Percentiles rank a stretch among this genome's conserved stretches.
Conservation (phyloP, 768 basidiomycete species). For the Calocera cornea region DNA sequence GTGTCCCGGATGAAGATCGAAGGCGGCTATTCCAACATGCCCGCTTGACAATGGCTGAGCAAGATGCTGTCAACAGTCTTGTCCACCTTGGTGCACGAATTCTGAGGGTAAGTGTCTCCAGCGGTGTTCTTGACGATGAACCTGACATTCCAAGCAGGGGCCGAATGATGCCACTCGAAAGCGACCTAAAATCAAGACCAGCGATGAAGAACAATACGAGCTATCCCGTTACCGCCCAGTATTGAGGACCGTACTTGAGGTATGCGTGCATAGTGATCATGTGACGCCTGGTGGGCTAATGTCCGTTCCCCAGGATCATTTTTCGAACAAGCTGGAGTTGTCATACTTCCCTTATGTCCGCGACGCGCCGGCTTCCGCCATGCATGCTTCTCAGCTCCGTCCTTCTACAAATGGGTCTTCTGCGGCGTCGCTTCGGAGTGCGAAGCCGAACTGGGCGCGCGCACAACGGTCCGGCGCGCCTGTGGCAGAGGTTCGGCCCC, state of each 20-base stretch:
- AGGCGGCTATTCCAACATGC: conserved; percentile 92
- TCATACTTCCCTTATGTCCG: conserved; percentile 78
- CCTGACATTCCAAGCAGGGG: conserved; percentile 31
- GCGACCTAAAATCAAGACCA: conserved; percentile 62
- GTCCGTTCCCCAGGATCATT: conserved; percentile 52
- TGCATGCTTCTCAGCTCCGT: conserved; percentile 30
- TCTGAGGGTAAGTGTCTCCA: conserved; percentile 44
- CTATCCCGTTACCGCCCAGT: conserved; percentile 86
- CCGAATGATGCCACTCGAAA: conserved; percentile 71
- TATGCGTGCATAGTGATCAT: conserved; percentile 21
- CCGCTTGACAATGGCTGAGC: conserved; percentile 68
- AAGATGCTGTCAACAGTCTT: conserved; percentile 86
- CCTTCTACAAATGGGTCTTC: conserved; percentile 34
- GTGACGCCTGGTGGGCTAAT: background rate
- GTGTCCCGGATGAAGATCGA: conserved; percentile 96
- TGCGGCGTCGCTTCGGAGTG: conserved; percentile 69
- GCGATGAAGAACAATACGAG: conserved; percentile 86
- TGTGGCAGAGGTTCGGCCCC: conserved; percentile 36
- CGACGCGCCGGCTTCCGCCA: conserved; percentile 40
- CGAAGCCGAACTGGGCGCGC: conserved; percentile 81
- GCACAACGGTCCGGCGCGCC: conserved; percentile 39
- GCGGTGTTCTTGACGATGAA: background rate
- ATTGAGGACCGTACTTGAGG: conserved; percentile 70
- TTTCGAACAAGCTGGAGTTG: conserved; percentile 61
- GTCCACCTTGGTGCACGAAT: conserved; percentile 71